A percentile compares a stretch with the other conserved stretches of the same genome.
These are phyloP conservation scores for Penicillium sp. DNA, from an alignment of 2,329 filamentous ascomycete species.

Conservation along the genomic window DNA sequence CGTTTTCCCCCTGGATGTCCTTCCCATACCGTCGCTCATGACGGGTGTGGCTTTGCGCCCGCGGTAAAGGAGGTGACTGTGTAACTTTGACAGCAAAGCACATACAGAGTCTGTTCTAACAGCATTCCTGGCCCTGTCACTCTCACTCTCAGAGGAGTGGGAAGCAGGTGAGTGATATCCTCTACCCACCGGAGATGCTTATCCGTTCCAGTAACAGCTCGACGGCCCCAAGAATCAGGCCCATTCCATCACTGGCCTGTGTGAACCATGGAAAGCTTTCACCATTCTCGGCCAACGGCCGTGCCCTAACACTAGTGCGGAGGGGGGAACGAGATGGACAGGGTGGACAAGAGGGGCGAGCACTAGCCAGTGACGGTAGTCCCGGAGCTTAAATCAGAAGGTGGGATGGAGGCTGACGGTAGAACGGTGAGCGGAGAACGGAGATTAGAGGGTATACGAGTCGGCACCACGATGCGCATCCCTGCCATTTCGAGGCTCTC, in stretches of 20 bases:
- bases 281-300: too few species aligned
- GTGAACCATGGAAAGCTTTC: too few species aligned
- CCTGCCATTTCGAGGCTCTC: background rate
- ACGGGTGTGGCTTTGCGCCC: conserved; percentile 2
- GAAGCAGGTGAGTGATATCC: background rate
- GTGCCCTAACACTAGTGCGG: too few species aligned
- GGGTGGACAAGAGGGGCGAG: too few species aligned
- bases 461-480: background rate
- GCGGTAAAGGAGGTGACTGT: background rate
- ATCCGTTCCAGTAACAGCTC: background rate
- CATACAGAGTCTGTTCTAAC: background rate
- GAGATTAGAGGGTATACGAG: background rate
- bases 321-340: too few species aligned
- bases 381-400: too few species aligned
- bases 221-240: too few species aligned
- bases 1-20: background rate
- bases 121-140: background rate
- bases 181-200: background rate
- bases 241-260: too few species aligned
- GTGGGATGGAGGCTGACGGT: background rate
- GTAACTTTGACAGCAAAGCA: background rate
- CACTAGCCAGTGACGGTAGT: too few species aligned
- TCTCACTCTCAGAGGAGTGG: too few species aligned
- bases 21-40: background rate
- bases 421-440: background rate